Evolutionary conservation across 176 grass and related monocot genomes (phyloP), one percentile per base, ranked within the genome.

Genomic region (Phyllostachys edulis): DNA sequence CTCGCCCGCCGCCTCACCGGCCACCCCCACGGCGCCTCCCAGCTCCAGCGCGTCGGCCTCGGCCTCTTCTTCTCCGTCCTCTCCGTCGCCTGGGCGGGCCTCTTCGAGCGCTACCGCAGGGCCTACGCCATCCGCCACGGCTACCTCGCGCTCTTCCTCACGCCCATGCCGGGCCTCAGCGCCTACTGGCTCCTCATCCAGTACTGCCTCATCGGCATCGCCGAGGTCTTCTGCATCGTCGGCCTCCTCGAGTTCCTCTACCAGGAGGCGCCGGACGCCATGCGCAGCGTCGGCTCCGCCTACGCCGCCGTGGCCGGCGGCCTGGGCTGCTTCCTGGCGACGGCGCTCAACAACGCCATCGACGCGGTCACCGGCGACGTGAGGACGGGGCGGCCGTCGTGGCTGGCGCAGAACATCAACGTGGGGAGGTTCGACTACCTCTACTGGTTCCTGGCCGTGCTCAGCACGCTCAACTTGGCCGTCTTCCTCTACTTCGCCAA

Each of bases 221-320:
- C 95, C 84, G 95, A 97, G 88, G 95, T 97, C n/a, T 98, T 98
- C 71, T 88, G 79, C 87, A 89, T 91, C 85, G 92, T 98, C 60
- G 95, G 82, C 17, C 89, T 98, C 8, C 80, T 98, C 67, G 95
- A 98, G 80, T 98, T 98, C 76, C 87, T 98, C 9, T 98, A 98
- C 80, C 89, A 98, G 90, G 95, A 98, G 89, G 95, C 95, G 9
- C 95, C 95, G 20, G 95, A 98, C 85, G 95, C 95, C n/a, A 98
- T 98, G 95, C 86, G 92, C 82, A 98, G 95, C 78, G 75, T 98
- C 0, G 95, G 85, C 0, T 93, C 92, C 0, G 90, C 95, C 0
- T 98, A 98, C 87, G 95, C 95, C 36, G 92, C 95, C 68, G 85
- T 98, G 52, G 95, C 95, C 12, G 95, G 95, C 9, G 95, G 95